These are phyloP conservation scores for Porphyra umbilicalis DNA, from an alignment of 31 red algal species.

Conservation along the genomic window DNA sequence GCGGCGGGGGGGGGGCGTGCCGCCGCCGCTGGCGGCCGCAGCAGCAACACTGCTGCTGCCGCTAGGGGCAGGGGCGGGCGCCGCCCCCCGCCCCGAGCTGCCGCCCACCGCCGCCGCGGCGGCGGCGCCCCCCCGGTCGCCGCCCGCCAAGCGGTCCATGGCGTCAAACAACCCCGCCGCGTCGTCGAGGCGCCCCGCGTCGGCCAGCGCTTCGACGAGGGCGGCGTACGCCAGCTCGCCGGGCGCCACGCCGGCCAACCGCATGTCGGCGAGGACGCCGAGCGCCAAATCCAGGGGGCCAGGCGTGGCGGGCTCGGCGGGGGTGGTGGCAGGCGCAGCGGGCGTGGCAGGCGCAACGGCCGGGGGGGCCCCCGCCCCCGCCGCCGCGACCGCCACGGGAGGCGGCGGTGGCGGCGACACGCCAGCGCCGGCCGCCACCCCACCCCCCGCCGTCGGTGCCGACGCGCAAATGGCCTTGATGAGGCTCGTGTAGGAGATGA, in stretches of 20 bases:
- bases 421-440: too few relatives aligned
- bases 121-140: too few relatives aligned
- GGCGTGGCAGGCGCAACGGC: too few relatives aligned
- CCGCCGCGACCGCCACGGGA: not conserved
- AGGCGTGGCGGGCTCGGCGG: not conserved
- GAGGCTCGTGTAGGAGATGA: not conserved
- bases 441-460: not conserved
- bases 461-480: not conserved
- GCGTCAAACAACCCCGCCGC: not conserved
- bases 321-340: not conserved
- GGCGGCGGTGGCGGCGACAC: too few relatives aligned
- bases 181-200: not conserved
- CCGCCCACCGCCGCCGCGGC: too few relatives aligned
- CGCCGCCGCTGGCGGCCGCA: too few relatives aligned
- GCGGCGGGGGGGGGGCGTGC: too few relatives aligned
- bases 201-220: not conserved
- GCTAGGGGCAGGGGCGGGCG: too few relatives aligned
- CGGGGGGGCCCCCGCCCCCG: not conserved
- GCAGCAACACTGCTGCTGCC: too few relatives aligned
- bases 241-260: not conserved
- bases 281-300: not conserved
- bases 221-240: not conserved
- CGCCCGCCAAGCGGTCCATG: not conserved
- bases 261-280: not conserved
- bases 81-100: too few relatives aligned